Evolutionary conservation across 1,284 basidiomycete genomes (phyloP), one percentile per base, ranked within the genome.

Genomic region (Cryptococcus maquisensis): DNA sequence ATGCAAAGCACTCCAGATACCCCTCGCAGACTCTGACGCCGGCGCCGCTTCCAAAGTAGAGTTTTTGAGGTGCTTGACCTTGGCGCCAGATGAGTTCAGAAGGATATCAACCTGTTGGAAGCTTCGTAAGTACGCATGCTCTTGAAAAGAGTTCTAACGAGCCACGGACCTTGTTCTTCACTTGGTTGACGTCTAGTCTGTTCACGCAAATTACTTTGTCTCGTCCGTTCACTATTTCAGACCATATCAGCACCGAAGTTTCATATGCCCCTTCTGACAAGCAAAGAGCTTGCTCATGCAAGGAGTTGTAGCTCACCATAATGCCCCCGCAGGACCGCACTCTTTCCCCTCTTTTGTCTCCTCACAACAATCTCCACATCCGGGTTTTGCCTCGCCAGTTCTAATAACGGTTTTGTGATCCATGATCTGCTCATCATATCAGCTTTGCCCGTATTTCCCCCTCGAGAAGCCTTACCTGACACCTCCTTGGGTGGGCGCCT

Each of bases 201-300:
- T 77, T 76, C 36, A 79, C 75, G 63, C 76, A 79, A 52, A 79
- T 77, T 52, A 78, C 77, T 61, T 79, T 79, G 57, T 77, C 77
- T 43, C 78, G 66, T 32, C 77, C 77, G 57, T 78, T 79, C 50
- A 74, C 78, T 79, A 57, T 20, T 23, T 7, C 16, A 13, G 4
- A 43, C 10, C 13, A 16, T 16, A 6, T 40, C 39, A 40, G 39
- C 16, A 20, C 26, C 21, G 15, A n/a, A n/a, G n/a, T n/a, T n/a
- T n/a, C n/a, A 24, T 18, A 6, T 44, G 21, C 20, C 24, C 10
- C 15, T 32, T n/a, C 4, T 26, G 24, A 49, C 6, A 32, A 8
- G 28, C 28, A 32, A 32, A 32, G 28, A 32, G 28, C 28, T 32
- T n/a, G n/a, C 7, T 6, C 10, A 10, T 12, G 44, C 18, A 28